Evolutionary conservation across 768 basidiomycete genomes (phyloP).

Genomic region (Paxillus involutus): DNA sequence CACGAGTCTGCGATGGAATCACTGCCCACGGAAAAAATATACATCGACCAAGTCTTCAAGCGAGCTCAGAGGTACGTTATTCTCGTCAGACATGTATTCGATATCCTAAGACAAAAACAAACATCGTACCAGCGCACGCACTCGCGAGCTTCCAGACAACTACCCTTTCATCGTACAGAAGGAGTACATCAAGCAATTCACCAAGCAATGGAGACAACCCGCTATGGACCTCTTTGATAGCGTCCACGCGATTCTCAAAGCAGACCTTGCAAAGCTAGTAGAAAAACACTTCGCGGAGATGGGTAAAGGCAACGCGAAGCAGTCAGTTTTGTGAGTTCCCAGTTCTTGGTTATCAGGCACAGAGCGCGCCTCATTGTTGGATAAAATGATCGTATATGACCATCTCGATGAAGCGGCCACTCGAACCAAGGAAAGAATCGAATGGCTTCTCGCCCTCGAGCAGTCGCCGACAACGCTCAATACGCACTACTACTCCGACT

Average conservation of each 20-base stretch:
- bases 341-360: neutral
- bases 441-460: slow-evolving; percentile 50
- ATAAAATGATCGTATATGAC: slow-evolving; percentile 45
- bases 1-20: too few relatives aligned
- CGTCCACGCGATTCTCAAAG: slow-evolving; percentile 36
- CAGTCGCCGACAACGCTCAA: slow-evolving; percentile 48
- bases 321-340: slow-evolving; percentile 43
- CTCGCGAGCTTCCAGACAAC: slow-evolving; percentile 67
- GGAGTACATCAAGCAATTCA: slow-evolving; percentile 45
- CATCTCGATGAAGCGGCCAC: slow-evolving; percentile 44
- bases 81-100: too few relatives aligned
- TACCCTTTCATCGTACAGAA: slow-evolving; percentile 64
- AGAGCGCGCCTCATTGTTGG: neutral
- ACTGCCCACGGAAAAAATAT: slow-evolving; percentile 28
- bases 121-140: slow-evolving; percentile 49
- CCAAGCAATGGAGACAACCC: slow-evolving; percentile 49
- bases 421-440: slow-evolving; percentile 37
- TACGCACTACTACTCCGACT: slow-evolving; percentile 46
- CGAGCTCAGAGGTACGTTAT: slow-evolving; percentile 47
- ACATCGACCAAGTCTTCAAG: slow-evolving; percentile 52
- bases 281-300: slow-evolving; percentile 49
- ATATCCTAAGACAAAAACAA: neutral
- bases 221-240: slow-evolving; percentile 43
- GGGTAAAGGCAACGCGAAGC: slow-evolving; percentile 52
- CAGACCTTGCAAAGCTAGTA: slow-evolving; percentile 44